Conservation (phyloP, 2,329 filamentous ascomycete species). For the Cladophialophora carrionii region DNA sequence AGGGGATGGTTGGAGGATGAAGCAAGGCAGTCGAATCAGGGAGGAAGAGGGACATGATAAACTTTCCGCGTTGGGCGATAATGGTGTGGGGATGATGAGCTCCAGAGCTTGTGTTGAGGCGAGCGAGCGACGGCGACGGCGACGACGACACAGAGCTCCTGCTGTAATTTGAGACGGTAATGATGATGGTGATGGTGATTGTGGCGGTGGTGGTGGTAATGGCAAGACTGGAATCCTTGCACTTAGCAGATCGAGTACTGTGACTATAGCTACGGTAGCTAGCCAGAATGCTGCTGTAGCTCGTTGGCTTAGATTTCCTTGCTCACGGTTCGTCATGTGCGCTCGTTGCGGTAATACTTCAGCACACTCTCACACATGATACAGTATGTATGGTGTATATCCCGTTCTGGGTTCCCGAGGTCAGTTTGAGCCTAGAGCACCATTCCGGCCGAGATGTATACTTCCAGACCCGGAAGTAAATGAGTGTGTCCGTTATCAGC, state of each 20-base stretch:
- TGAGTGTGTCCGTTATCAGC: too few relatives aligned
- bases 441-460: too few relatives aligned
- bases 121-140: not conserved
- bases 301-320: not conserved
- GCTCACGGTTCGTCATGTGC: too few relatives aligned
- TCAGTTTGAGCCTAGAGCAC: too few relatives aligned
- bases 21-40: not conserved
- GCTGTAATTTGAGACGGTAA: not conserved
- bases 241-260: not conserved
- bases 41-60: not conserved
- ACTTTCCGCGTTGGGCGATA: not conserved
- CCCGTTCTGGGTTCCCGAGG: too few relatives aligned
- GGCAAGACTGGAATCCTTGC: not conserved
- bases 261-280: too few relatives aligned
- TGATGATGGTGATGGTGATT: not conserved
- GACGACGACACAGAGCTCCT: not conserved
- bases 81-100: not conserved
- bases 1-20: not conserved
- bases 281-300: not conserved
- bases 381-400: too few relatives aligned
- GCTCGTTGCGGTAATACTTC: not conserved
- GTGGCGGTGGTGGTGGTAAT: not conserved
- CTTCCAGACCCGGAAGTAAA: too few relatives aligned
- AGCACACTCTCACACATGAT: too few relatives aligned
- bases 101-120: not conserved